A percentile compares a stretch with the other conserved stretches of the same genome.
Conservation (phyloP, 2,329 filamentous ascomycete genomes). For the Colletotrichum siamense region DNA sequence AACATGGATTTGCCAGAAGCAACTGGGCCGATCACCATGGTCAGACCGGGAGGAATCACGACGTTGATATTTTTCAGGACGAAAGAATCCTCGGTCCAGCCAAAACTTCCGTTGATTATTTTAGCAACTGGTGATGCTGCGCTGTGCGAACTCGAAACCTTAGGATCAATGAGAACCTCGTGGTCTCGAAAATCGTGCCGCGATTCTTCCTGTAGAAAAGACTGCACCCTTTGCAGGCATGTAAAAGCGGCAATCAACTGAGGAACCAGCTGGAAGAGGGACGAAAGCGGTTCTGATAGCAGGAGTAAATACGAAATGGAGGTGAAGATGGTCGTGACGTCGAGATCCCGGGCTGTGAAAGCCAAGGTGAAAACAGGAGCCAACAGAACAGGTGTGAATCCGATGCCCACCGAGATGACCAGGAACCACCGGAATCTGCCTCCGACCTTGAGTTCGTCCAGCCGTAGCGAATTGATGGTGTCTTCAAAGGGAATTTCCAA, state of each 20-base stretch:
- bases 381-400: constrained; percentile 38
- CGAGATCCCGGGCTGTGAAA: constrained; percentile 27
- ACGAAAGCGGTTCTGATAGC: constrained; percentile 33
- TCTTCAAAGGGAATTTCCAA: constrained; percentile 31
- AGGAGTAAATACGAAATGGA: constrained; percentile 38
- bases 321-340: constrained; percentile 34
- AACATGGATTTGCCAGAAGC: constrained; percentile 45
- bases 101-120: constrained; percentile 24
- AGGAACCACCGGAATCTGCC: constrained; percentile 29
- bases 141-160: background rate
- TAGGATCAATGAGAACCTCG: background rate
- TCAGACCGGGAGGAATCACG: constrained; percentile 34
- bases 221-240: constrained; percentile 39
- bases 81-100: constrained; percentile 32
- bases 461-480: constrained; percentile 36
- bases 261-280: constrained; percentile 36
- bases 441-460: constrained; percentile 35
- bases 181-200: constrained; percentile 19
- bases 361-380: constrained; percentile 37
- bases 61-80: constrained; percentile 35
- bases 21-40: constrained; percentile 43
- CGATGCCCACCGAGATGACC: constrained; percentile 30
- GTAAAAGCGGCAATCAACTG: constrained; percentile 32
- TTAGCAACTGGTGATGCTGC: background rate
- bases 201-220: constrained; percentile 37